phyloP scores from a whole-genome alignment of 768 basidiomycete species.

The Russula emetica region DNA sequence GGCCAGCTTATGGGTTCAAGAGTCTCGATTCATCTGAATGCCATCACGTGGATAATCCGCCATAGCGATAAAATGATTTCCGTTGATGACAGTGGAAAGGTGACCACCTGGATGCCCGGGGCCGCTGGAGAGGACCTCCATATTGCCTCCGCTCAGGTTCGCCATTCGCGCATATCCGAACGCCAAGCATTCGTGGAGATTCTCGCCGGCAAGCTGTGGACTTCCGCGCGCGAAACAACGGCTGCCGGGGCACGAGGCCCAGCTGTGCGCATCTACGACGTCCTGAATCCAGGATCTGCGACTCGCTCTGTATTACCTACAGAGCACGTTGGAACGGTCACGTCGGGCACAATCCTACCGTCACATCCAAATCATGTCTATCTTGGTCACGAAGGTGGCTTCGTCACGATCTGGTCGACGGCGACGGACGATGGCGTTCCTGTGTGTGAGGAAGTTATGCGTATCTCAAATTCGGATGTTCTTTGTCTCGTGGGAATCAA shows the following conservation, averaged over 20 bases:
- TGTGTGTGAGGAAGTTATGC: conserved; percentile 67
- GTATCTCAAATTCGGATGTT: conserved; percentile 77
- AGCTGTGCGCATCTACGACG: conserved; percentile 76
- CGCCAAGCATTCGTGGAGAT: conserved; percentile 77
- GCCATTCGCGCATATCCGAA: conserved; percentile 67
- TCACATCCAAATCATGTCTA: conserved; percentile 64
- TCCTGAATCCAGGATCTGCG: conserved; percentile 55
- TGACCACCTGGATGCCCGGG: conserved; percentile 62
- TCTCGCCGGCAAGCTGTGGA: conserved; percentile 79
- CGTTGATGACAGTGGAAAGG: conserved; percentile 82
- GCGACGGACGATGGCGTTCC: conserved; percentile 54
- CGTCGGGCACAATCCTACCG: conserved; percentile 72
- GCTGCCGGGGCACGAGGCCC: conserved; percentile 46
- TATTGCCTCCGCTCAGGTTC: conserved; percentile 47
- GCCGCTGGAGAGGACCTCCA: conserved; percentile 33
- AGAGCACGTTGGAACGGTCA: conserved; percentile 77
- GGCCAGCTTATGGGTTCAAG: conserved; percentile 56
- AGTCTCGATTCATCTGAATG: conserved; percentile 56
- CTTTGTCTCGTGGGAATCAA: conserved; percentile 81
- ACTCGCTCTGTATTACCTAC: conserved; percentile 54
- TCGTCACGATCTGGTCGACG: conserved; percentile 75
- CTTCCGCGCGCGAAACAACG: conserved; percentile 55
- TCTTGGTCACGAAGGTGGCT: conserved; percentile 90
- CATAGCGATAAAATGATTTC: conserved; percentile 67
- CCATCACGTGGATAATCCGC: conserved; percentile 73